phyloP scores from a whole-genome alignment of 306 rosid species.

The barrel medic (Medicago truncatula) region MtrunA17r5.0-ANR NC_053048.1:40515501-40516000 shows the following conservation, averaged over 20 bases:
- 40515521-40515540: too few species aligned
- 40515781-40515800: not conserved
- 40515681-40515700: not conserved
- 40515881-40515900: not conserved
- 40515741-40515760: not conserved
- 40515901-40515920: slow-evolving; percentile 18
- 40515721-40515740: not conserved
- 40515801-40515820: not conserved
- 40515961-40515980: slow-evolving; percentile 44
- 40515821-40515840: not conserved
- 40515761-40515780: not conserved
- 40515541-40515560: slow-evolving; percentile 4
- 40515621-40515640: not conserved
- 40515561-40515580: not conserved
- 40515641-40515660: not conserved
- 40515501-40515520: too few species aligned
- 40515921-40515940: slow-evolving; percentile 25
- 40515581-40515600: slow-evolving; percentile 16
- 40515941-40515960: slow-evolving; percentile 55
- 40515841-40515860: not conserved
- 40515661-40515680: not conserved
- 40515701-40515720: too few species aligned
- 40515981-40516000: slow-evolving; percentile 40
- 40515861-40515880: not conserved
- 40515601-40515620: slow-evolving; percentile 6